A percentile compares a stretch with the other conserved stretches of the same genome.
Evolutionary conservation across 306 rosid species (phyloP).

Genomic region (Quercus mongolica): DNA sequence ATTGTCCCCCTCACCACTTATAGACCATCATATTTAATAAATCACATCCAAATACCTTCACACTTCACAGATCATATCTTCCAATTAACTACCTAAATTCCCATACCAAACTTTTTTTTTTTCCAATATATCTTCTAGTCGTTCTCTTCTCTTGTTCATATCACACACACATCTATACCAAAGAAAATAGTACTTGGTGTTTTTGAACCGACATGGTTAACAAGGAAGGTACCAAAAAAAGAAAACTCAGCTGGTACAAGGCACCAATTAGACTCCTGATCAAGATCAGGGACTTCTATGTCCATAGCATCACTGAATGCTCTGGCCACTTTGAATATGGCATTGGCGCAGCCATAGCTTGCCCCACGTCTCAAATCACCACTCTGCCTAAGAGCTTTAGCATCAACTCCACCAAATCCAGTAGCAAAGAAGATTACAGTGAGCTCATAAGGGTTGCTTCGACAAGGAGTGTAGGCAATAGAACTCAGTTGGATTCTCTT

Average conservation of each 20-base stretch:
- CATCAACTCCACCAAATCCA: constrained; percentile 20
- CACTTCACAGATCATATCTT: neutral
- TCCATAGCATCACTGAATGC: constrained; percentile 39
- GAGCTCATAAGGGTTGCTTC: constrained; percentile 57
- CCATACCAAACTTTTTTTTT: neutral
- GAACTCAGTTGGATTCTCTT: neutral
- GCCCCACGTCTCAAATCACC: constrained; percentile 22
- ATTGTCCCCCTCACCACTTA: neutral
- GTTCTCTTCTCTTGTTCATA: no score
- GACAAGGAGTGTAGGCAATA: neutral
- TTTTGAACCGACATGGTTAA: constrained; percentile 14
- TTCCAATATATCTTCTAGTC: neutral
- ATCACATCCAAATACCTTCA: neutral
- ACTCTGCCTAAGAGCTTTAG: constrained; percentile 55
- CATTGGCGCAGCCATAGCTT: constrained; percentile 25
- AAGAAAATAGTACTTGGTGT: no score
- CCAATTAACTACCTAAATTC: no score
- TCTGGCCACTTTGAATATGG: constrained; percentile 22
- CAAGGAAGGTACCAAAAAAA: constrained; percentile 14
- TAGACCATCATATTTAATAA: neutral
- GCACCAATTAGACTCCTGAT: constrained; percentile 36
- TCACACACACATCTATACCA: no score
- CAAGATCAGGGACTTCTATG: constrained; percentile 49
- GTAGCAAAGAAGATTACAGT: constrained; percentile 24
- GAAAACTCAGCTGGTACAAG: constrained; percentile 20